Evolutionary conservation across 2,329 filamentous ascomycete genomes (phyloP).

Genomic region (Apiospora malaysiana): DNA sequence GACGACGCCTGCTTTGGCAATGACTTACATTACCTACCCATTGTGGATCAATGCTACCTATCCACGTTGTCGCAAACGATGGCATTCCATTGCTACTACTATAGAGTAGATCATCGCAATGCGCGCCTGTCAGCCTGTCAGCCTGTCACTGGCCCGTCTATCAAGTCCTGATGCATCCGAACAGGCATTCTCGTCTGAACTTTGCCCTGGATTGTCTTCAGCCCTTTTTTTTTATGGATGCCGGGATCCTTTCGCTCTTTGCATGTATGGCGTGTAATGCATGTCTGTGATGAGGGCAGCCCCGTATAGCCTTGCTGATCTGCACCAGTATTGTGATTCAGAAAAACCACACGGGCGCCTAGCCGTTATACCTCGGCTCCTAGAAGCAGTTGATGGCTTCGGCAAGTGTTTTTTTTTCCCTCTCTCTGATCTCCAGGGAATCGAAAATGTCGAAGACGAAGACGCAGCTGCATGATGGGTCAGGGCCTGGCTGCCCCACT

Average conservation of each 20-base stretch:
- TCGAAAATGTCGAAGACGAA: slow-evolving; percentile 1
- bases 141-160: background rate
- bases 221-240: background rate
- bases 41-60: slow-evolving; percentile 17
- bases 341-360: background rate
- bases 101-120: background rate
- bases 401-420: background rate
- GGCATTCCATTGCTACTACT: background rate
- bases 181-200: slow-evolving; percentile 9
- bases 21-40: slow-evolving; percentile 1
- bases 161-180: background rate
- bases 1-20: background rate
- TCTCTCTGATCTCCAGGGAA: background rate
- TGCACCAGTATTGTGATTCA: background rate
- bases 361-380: background rate
- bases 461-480: background rate
- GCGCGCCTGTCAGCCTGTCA: background rate
- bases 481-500: background rate
- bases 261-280: background rate
- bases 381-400: background rate
- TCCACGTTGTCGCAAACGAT: slow-evolving; percentile 16
- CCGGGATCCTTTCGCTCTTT: background rate
- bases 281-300: background rate
- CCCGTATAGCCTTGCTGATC: background rate
- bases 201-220: background rate